phyloP scores from a whole-genome alignment of 306 rosid genomes.

The Ochetophila trinervis region DNA sequence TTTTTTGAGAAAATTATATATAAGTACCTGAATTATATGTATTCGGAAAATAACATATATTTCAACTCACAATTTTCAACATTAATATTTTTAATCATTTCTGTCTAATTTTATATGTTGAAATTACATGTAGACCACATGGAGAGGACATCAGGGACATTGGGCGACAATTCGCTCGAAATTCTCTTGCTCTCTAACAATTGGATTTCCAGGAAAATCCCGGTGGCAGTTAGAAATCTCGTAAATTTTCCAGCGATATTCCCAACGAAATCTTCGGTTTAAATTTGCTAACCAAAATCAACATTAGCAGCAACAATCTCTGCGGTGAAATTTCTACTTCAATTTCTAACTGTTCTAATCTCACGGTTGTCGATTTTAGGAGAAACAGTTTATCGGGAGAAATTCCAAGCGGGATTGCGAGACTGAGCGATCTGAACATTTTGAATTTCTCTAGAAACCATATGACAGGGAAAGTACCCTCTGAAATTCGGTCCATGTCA shows the following conservation, averaged over 20 bases:
- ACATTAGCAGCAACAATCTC: constrained; percentile 59
- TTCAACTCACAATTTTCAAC: too few species aligned
- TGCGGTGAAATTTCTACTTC: constrained; percentile 47
- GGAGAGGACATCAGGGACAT: too few species aligned
- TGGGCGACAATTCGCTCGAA: constrained; percentile 37
- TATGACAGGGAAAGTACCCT: constrained; percentile 48
- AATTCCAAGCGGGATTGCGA: constrained; percentile 51
- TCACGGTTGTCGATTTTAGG: constrained; percentile 53
- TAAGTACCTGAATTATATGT: too few species aligned
- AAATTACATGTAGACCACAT: too few species aligned
- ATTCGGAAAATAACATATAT: too few species aligned
- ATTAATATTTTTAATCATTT: too few species aligned
- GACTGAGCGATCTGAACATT: constrained; percentile 41
- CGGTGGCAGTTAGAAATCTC: constrained; percentile 47
- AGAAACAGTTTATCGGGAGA: constrained; percentile 48
- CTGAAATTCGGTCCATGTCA: constrained; percentile 54
- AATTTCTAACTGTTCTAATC: constrained; percentile 38
- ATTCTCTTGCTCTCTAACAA: constrained; percentile 50
- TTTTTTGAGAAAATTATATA: too few species aligned
- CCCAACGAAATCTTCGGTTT: constrained; percentile 43
- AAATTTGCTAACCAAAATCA: constrained; percentile 30
- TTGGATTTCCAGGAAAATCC: constrained; percentile 52
- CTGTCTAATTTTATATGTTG: too few species aligned
- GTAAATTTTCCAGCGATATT: constrained; percentile 41
- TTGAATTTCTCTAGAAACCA: constrained; percentile 57